These are phyloP conservation scores for Nicotiana noctiflora DNA, from an alignment of 257 asterid species.

Conservation along the genomic window DNA sequence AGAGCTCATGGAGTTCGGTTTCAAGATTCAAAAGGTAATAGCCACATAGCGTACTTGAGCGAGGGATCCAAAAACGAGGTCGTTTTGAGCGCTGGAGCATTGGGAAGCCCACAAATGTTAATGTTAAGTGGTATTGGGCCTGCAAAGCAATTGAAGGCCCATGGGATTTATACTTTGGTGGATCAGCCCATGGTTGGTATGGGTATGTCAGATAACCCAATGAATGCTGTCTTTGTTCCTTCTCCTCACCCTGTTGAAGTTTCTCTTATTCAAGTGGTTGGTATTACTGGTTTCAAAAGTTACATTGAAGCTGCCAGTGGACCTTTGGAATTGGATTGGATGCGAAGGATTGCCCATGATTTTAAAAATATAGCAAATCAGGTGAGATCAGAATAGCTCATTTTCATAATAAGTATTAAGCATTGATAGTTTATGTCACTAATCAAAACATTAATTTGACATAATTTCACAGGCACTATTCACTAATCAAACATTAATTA, in stretches of 20 bases:
- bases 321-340: constrained; percentile 29
- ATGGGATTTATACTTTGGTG: constrained; percentile 17
- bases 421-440: not conserved
- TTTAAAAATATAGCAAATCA: constrained; percentile 30
- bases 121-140: constrained; percentile 72
- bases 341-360: constrained; percentile 16
- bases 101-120: constrained; percentile 79
- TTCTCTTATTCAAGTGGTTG: constrained; percentile 55
- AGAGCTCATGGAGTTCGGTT: constrained; percentile 55
- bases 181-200: constrained; percentile 64
- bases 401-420: not conserved
- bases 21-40: constrained; percentile 35
- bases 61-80: constrained; percentile 36
- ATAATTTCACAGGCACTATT: not conserved
- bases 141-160: constrained; percentile 13
- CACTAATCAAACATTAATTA: not conserved
- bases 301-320: constrained; percentile 65
- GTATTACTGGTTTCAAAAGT: constrained; percentile 44
- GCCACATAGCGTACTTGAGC: constrained; percentile 49
- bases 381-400: constrained; percentile 21
- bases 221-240: constrained; percentile 56
- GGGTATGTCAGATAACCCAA: constrained; percentile 77
- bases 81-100: constrained; percentile 66
- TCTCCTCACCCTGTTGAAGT: constrained; percentile 39
- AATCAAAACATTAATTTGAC: not conserved